phyloP scores from a whole-genome alignment of 2,329 filamentous ascomycete genomes.

The Dactylellina cionopaga region DNA sequence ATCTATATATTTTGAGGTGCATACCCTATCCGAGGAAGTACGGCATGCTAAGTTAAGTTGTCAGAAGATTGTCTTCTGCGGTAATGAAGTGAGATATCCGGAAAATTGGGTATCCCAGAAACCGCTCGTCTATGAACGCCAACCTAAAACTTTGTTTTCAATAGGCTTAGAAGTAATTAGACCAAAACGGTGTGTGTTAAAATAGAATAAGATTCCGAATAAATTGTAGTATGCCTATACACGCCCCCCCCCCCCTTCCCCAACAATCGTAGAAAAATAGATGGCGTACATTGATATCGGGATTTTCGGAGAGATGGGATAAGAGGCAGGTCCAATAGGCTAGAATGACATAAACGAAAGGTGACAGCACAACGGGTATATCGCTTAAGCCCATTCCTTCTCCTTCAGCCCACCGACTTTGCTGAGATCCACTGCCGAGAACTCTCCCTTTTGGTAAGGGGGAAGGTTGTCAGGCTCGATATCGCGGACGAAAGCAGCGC shows the following conservation, averaged over 20 bases:
- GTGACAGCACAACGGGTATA: constrained; percentile 18
- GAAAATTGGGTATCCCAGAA: constrained; percentile 41
- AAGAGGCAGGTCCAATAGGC: constrained; percentile 17
- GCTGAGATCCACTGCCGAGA: constrained; percentile 94
- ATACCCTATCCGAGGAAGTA: background rate
- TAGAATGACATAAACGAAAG: constrained; percentile 44
- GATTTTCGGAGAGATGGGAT: constrained; percentile 26
- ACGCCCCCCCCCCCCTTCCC: too few relatives aligned
- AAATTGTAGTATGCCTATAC: constrained; percentile 37
- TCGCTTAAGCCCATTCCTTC: constrained; percentile 68
- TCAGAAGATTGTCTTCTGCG: constrained; percentile 32
- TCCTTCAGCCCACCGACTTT: constrained; percentile 94
- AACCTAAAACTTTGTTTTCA: constrained; percentile 23
- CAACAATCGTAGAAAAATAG: constrained; percentile 20
- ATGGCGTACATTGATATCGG: constrained; percentile 26
- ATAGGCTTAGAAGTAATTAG: constrained; percentile 17
- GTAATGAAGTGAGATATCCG: constrained; percentile 16
- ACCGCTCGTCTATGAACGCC: constrained; percentile 51
- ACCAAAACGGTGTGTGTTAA: constrained; percentile 22
- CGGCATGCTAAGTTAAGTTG: constrained; percentile 21
- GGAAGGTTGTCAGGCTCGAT: constrained; percentile 74
- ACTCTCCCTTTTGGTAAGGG: constrained; percentile 81
- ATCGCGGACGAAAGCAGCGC: constrained; percentile 83
- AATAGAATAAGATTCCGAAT: constrained; percentile 48
- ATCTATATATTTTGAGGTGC: constrained; percentile 20